These are phyloP conservation scores for Pisolithus sp. DNA, from an alignment of 768 basidiomycete species.

Conservation along the genomic window DNA sequence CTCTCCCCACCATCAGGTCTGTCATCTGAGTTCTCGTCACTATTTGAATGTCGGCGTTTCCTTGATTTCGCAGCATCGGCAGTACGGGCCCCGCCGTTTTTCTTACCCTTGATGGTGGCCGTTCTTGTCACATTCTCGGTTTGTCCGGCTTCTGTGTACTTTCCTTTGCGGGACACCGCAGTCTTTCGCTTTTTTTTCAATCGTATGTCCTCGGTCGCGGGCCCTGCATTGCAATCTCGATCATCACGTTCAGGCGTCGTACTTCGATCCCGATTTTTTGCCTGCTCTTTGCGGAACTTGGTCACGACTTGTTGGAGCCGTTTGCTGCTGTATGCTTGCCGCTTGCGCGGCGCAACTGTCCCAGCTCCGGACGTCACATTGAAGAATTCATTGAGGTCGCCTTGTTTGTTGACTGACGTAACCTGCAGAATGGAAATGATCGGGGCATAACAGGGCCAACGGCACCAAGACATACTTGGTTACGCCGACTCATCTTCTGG, in stretches of 20 bases:
- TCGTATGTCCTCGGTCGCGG: slow-evolving; percentile 21
- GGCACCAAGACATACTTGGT: slow-evolving; percentile 43
- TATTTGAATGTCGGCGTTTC: not conserved
- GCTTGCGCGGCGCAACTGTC: slow-evolving; percentile 67
- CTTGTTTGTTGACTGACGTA: slow-evolving; percentile 67
- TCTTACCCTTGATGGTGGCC: not conserved
- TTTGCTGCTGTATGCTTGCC: slow-evolving; percentile 80
- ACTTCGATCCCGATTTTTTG: slow-evolving; percentile 12
- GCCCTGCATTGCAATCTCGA: slow-evolving; percentile 22
- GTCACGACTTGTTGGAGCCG: slow-evolving; percentile 82
- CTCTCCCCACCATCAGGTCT: slow-evolving; percentile 17
- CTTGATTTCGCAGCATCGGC: not conserved
- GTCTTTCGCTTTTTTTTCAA: slow-evolving; percentile 28
- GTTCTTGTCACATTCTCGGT: not conserved
- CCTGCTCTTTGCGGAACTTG: slow-evolving; percentile 57
- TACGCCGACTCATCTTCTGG: slow-evolving; percentile 78
- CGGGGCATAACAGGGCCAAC: not conserved
- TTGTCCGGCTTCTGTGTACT: slow-evolving; percentile 1
- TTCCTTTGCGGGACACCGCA: slow-evolving; percentile 11
- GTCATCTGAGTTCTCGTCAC: not conserved
- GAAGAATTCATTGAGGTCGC: slow-evolving; percentile 69
- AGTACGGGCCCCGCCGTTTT: not conserved
- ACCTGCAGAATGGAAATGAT: slow-evolving; percentile 31
- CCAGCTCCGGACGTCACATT: slow-evolving; percentile 63
- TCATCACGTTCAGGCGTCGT: slow-evolving; percentile 12